These are phyloP conservation scores for Mortierella sp. DNA, from an alignment of 371 early-diverging fungal genomes.

Conservation along the genomic window DNA sequence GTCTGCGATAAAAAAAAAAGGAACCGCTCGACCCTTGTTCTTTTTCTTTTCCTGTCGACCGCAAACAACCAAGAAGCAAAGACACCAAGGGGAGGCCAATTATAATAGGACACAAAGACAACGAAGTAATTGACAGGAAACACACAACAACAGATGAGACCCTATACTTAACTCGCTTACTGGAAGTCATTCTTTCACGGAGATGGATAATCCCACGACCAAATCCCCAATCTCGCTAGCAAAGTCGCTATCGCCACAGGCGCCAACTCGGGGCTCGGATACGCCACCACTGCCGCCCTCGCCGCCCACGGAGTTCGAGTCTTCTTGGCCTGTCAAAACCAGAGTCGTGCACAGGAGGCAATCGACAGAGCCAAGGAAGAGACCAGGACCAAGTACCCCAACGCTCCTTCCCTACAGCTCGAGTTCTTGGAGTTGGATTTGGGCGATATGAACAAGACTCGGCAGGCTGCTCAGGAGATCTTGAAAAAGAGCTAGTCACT, in stretches of 20 bases:
- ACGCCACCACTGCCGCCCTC: slow-evolving; percentile 67
- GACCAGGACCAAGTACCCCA: slow-evolving; percentile 44
- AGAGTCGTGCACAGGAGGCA: slow-evolving; percentile 60
- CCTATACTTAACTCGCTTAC: not conserved
- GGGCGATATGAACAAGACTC: slow-evolving; percentile 63
- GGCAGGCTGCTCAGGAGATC: slow-evolving; percentile 65
- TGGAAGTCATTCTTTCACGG: slow-evolving; percentile 16
- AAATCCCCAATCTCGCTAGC: slow-evolving; percentile 72
- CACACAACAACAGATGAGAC: not conserved
- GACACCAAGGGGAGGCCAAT: not conserved
- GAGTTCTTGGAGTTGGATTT: slow-evolving; percentile 70
- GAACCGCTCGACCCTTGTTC: not conserved
- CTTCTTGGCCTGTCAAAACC: slow-evolving; percentile 71
- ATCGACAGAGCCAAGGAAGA: slow-evolving; percentile 63
- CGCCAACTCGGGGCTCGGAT: slow-evolving; percentile 77
- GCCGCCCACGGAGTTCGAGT: slow-evolving; percentile 71
- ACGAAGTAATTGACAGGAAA: not conserved
- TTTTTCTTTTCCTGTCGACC: not conserved
- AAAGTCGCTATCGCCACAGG: slow-evolving; percentile 81
- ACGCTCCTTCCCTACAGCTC: slow-evolving; percentile 20
- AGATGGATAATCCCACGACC: slow-evolving; percentile 46
- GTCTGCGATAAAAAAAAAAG: not conserved
- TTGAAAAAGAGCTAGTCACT: slow-evolving; percentile 58
- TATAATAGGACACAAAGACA: not conserved
- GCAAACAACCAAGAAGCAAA: not conserved